Evolutionary conservation across 208 protist species (phyloP).

Genomic region (Trypanosoma grayi): DNA sequence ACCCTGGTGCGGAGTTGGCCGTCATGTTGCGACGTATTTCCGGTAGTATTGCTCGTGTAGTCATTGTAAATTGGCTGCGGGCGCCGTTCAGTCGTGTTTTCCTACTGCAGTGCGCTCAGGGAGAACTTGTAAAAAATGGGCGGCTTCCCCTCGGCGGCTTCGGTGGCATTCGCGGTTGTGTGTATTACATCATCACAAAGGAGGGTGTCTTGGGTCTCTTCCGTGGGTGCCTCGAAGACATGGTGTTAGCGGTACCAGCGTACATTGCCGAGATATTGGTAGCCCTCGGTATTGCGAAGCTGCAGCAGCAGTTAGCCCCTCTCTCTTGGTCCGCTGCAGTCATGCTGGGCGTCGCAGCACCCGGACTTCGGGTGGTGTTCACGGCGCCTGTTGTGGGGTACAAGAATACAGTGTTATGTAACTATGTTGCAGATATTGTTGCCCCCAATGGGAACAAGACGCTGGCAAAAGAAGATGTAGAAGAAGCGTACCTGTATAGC

Average conservation of each 20-base stretch:
- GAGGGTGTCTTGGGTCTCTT: constrained; percentile 21
- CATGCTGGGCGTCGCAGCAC: constrained; percentile 2
- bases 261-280: not conserved
- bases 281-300: not conserved
- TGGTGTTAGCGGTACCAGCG: not conserved
- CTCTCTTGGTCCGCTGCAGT: not conserved
- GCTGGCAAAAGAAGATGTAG: not conserved
- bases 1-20: not conserved
- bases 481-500: constrained; percentile 17
- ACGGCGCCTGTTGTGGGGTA: constrained; percentile 9
- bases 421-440: constrained; percentile 20
- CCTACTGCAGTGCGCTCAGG: constrained; percentile 16
- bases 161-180: constrained; percentile 15
- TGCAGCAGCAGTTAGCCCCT: constrained; percentile 5
- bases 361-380: constrained; percentile 9
- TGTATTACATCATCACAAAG: constrained; percentile 19
- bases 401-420: constrained; percentile 11
- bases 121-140: constrained; percentile 19
- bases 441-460: not conserved
- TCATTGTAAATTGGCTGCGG: not conserved
- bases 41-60: not conserved
- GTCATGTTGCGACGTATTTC: not conserved
- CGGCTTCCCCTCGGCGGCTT: constrained; percentile 18
- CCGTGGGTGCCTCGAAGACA: constrained; percentile 9
- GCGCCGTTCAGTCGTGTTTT: constrained; percentile 18